phyloP scores from a whole-genome alignment of 139 green algal genomes.

The Trebouxia sp. region DNA sequence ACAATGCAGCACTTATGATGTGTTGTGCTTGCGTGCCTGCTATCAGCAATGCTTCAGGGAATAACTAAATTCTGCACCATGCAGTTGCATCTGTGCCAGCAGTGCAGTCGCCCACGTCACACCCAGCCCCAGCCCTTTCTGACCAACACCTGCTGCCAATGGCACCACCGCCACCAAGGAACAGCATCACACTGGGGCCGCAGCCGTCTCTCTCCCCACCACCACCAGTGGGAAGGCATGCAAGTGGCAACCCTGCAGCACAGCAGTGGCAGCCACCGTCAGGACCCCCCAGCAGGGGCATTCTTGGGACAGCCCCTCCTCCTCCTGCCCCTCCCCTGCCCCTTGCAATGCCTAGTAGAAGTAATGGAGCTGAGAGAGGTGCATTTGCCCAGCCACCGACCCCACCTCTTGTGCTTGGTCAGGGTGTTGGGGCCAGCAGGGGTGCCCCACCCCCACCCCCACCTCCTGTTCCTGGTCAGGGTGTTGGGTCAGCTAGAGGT shows the following conservation, averaged over 20 bases:
- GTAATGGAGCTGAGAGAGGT: no score
- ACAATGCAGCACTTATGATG: no score
- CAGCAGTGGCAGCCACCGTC: background rate
- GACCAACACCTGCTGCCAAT: background rate
- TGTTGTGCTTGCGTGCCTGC: no score
- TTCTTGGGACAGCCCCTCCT: background rate
- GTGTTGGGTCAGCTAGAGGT: background rate
- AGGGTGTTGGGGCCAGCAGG: background rate
- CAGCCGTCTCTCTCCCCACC: background rate
- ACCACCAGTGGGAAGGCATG: background rate
- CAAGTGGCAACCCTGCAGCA: background rate
- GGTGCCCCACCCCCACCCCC: conserved; percentile 4
- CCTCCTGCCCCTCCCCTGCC: no score
- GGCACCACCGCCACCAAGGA: background rate
- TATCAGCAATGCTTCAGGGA: no score
- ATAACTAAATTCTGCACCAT: no score
- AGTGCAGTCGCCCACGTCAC: background rate
- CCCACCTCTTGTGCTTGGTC: background rate
- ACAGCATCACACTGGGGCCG: background rate
- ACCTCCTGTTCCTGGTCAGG: background rate
- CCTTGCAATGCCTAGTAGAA: no score
- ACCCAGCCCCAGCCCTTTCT: background rate
- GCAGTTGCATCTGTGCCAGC: background rate
- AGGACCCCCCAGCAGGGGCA: background rate
- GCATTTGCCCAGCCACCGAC: no score